Evolutionary conservation across 345 rosid species (phyloP).

Genomic region (Psidium guajava): DNA sequence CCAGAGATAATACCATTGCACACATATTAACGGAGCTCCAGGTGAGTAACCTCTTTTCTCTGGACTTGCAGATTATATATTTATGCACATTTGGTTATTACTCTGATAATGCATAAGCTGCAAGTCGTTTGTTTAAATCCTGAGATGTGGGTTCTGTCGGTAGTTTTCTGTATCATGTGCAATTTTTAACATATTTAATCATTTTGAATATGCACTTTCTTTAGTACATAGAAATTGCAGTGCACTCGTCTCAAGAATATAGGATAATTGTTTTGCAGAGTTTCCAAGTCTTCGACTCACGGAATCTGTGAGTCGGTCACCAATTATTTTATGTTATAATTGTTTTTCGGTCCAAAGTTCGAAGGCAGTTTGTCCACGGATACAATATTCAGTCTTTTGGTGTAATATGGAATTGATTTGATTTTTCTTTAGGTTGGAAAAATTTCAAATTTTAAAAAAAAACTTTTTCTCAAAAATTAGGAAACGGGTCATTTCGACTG

Average conservation of each 20-base stretch:
- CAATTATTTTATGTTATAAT: not conserved
- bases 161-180: not conserved
- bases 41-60: constrained; percentile 26
- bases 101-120: not conserved
- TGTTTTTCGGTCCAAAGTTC: not conserved
- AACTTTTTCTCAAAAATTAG: no score
- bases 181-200: not conserved
- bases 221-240: not conserved
- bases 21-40: constrained; percentile 98
- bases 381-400: not conserved
- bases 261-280: not conserved
- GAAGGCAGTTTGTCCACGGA: not conserved
- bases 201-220: not conserved
- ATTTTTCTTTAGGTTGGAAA: constrained; percentile 61
- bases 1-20: constrained; percentile 94
- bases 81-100: not conserved
- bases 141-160: not conserved
- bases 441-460: no score
- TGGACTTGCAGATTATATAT: not conserved
- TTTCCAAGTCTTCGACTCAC: not conserved
- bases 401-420: not conserved
- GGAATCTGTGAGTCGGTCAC: not conserved
- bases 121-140: not conserved
- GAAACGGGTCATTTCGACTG: no score
- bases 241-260: not conserved